phyloP scores from a whole-genome alignment of 148 eudicot genomes.

The Amaranthus cruentus region DNA sequence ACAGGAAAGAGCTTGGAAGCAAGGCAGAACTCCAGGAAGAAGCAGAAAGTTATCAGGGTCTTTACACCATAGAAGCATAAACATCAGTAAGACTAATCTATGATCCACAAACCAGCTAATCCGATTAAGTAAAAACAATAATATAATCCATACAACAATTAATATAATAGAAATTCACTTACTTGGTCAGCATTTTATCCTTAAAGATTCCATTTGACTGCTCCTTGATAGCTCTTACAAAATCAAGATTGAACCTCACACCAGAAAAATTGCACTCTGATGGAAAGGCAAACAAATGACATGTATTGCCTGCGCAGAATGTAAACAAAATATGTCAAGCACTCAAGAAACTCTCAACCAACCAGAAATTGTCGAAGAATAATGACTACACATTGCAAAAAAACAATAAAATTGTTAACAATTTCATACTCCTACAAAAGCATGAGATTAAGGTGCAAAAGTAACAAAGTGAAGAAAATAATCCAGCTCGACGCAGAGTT shows the following conservation, averaged over 20 bases:
- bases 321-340: constrained; percentile 8
- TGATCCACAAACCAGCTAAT: background rate
- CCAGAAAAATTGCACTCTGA: constrained; percentile 99
- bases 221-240: constrained; percentile 63
- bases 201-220: constrained; percentile 41
- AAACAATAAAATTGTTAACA: background rate
- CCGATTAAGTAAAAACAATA: background rate
- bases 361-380: background rate
- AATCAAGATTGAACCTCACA: constrained; percentile 61
- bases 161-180: constrained; percentile 16
- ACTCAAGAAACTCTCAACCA: background rate
- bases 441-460: background rate
- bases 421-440: background rate
- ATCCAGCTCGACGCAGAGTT: background rate
- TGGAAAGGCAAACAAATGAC: constrained; percentile 93
- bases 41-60: background rate
- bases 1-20: too few relatives aligned
- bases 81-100: background rate
- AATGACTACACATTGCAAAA: constrained; percentile 6
- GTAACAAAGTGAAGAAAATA: background rate
- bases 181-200: constrained; percentile 53
- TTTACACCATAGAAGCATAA: background rate
- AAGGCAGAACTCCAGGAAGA: too few relatives aligned
- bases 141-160: background rate
- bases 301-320: constrained; percentile 46